These are phyloP conservation scores for Chalara sp. DNA, from an alignment of 2,329 filamentous ascomycete genomes.

Conservation along the genomic window DNA sequence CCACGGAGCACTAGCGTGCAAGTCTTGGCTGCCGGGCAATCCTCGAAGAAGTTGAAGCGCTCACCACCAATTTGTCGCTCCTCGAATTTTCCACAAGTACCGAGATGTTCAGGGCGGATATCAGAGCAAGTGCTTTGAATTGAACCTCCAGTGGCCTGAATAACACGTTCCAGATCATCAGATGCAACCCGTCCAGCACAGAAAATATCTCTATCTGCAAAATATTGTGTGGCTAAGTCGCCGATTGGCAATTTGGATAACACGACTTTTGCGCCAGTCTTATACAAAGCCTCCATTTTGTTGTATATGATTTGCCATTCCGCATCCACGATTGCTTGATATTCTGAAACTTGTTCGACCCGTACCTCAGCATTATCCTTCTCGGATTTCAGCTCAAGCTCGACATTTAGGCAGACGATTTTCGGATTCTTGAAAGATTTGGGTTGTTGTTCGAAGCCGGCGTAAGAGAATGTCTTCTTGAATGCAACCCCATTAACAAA, in stretches of 20 bases:
- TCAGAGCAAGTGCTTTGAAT: constrained; percentile 96
- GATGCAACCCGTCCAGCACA: constrained; percentile 88
- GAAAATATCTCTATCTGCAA: constrained; percentile 96
- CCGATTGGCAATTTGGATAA: constrained; percentile 96
- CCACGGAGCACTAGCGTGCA: constrained; percentile 94
- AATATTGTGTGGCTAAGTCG: constrained; percentile 95
- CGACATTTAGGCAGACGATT: constrained; percentile 95
- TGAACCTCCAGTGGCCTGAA: constrained; percentile 87
- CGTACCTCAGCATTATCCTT: constrained; percentile 99
- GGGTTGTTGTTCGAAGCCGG: constrained; percentile 97
- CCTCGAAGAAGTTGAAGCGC: constrained; percentile 97
- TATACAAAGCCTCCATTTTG: constrained; percentile 91
- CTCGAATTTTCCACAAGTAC: constrained; percentile 84
- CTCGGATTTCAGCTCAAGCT: constrained; percentile 96
- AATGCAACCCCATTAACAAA: constrained; percentile 98
- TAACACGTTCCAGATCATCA: constrained; percentile 93
- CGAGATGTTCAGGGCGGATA: constrained; percentile 82
- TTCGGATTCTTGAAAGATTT: constrained; percentile 92
- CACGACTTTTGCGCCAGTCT: constrained; percentile 94
- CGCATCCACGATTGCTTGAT: constrained; percentile 97
- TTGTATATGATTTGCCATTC: constrained; percentile 99
- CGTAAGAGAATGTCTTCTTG: constrained; percentile 99
- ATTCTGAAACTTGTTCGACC: constrained; percentile 97
- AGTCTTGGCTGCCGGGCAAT: constrained; percentile 91
- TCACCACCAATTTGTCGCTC: constrained; percentile 97